Evolutionary conservation across 163 green algal genomes (phyloP), one percentile per base, ranked within the genome.

Genomic region (Scenedesmus sp.): DNA sequence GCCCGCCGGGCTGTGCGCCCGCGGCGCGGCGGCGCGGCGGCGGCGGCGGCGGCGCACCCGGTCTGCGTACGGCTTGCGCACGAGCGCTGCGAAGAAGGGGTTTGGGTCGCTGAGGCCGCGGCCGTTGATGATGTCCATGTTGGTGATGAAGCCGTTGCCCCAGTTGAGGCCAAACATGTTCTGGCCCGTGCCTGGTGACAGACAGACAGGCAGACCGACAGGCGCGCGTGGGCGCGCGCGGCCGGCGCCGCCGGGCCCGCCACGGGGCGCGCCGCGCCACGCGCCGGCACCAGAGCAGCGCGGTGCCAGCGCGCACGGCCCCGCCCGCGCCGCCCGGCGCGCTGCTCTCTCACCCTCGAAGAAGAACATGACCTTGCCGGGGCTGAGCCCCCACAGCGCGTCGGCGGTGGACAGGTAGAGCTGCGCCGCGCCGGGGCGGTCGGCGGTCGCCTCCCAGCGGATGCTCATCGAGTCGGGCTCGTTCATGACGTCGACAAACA

Each of bases 401-500:
- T 83, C 75, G 13, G 75, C 75, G 3, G 29, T 57, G 7, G 39
- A 64, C 28, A 83, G 75, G 26, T 83, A 83, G 5, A 83, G 75
- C 75, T 83, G 64, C 11, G 44, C 36, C 24, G 75, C 75, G 0
- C 75, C 75, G 3, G 75, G 75, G 34, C 64, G 17, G 18, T 28
- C 36, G 48, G n/a, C 36, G 2, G 2, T 28, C 0, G 75, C 18
- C 64, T 83, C 75, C 75, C 75, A 83, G 22, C 26, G 18, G 22
- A 83, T 72, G 13, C 70, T 36, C 75, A 83, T 83, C 6, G 51
- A 71, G 57, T 83, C 75, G 3, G 75, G 75, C 75, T 83, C 75
- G 24, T 83, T 83, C 75, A 83, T 83, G 17, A 83, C 75, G 33
- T 83, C 75, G 6, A 83, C 42, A 56, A 83, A 83, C 10, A 83